Percentiles rank a stretch among this genome's conserved stretches.
Conservation (phyloP, 768 basidiomycete genomes). For the Leccinum longicurvipes region DNA sequence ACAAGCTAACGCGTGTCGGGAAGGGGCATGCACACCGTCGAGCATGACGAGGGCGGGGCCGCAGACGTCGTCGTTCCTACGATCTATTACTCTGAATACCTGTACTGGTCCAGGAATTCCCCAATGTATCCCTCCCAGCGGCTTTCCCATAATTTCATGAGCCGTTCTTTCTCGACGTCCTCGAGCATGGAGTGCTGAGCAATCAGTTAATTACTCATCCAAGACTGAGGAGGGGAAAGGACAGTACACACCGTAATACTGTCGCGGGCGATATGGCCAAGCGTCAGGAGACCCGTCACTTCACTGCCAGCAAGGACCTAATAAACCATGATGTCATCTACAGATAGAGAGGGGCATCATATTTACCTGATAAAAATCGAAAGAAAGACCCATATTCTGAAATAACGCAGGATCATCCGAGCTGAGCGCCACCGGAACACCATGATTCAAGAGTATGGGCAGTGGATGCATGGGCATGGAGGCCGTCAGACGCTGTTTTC, state of each 20-base stretch:
- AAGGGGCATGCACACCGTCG: too few species aligned
- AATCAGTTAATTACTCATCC: neutral
- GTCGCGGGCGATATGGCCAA: constrained; percentile 61
- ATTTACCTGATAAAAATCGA: constrained; percentile 71
- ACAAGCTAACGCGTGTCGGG: too few species aligned
- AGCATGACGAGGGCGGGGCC: too few species aligned
- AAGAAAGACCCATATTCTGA: constrained; percentile 74
- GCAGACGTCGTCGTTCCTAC: too few species aligned
- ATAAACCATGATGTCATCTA: neutral
- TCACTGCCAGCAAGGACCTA: constrained; percentile 70
- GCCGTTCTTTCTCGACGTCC: constrained; percentile 41
- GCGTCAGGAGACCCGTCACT: constrained; percentile 57
- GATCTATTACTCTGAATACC: too few species aligned
- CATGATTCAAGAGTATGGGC: constrained; percentile 67
- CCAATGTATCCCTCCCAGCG: constrained; percentile 48
- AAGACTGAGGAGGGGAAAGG: too few species aligned
- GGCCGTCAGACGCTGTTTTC: constrained; percentile 59
- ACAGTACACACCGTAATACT: constrained; percentile 50
- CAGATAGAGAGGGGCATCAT: neutral
- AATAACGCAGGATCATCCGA: constrained; percentile 79
- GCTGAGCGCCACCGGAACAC: constrained; percentile 65
- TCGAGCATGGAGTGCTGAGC: constrained; percentile 52
- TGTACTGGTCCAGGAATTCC: too few species aligned
- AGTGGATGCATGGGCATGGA: constrained; percentile 81
- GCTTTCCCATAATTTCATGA: constrained; percentile 43